phyloP scores from a whole-genome alignment of 2,329 filamentous ascomycete genomes.

The Botrytis tulipae region DNA sequence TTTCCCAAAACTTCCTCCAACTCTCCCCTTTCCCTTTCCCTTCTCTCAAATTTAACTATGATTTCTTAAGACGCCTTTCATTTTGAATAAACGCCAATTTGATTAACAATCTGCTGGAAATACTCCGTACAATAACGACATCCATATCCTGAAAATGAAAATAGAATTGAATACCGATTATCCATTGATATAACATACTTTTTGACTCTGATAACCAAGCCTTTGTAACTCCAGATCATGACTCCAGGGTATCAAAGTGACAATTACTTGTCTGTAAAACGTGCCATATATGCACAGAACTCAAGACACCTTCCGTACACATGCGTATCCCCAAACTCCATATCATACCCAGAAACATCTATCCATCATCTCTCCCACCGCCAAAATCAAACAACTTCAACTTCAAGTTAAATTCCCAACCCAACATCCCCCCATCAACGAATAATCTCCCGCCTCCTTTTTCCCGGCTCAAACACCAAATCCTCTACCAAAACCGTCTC shows the following conservation, averaged over 20 bases:
- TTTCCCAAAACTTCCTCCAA: too few relatives aligned
- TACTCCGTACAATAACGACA: background rate
- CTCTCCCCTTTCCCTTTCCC: too few relatives aligned
- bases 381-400: background rate
- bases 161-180: background rate
- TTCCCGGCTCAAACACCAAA: background rate
- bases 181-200: background rate
- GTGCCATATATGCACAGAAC: background rate
- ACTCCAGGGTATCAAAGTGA: background rate
- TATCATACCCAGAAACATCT: background rate
- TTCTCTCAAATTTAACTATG: too few relatives aligned
- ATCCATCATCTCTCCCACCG: background rate
- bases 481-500: background rate
- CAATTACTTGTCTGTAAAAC: background rate
- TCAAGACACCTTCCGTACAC: background rate
- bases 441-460: background rate
- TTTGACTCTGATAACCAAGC: background rate
- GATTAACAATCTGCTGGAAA: background rate
- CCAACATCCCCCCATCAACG: background rate
- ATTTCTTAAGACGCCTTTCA: rapidly evolving
- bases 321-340: background rate
- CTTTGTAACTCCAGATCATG: background rate
- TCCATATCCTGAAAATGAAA: background rate
- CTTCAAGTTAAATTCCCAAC: background rate
- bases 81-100: background rate